Evolutionary conservation across 371 early-diverging fungal genomes (phyloP).

Genomic region (Catenaria anguillulae): DNA sequence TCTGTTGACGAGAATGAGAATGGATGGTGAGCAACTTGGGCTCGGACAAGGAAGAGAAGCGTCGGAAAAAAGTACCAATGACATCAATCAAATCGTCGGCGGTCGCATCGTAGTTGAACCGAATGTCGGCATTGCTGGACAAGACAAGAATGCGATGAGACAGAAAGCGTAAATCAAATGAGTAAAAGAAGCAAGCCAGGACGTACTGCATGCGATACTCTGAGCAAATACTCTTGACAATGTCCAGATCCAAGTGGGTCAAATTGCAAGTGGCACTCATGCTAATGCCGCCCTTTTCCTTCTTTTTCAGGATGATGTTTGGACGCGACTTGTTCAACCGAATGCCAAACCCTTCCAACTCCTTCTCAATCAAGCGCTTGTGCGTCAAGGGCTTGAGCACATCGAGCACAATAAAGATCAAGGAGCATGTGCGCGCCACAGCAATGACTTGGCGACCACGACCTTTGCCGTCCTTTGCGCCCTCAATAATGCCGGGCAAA

Average conservation of each 20-base stretch:
- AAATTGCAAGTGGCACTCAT: constrained; percentile 83
- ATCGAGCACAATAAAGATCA: constrained; percentile 97
- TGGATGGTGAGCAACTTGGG: not conserved
- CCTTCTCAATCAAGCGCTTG: constrained; percentile 75
- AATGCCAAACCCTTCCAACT: constrained; percentile 97
- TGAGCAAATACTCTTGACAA: constrained; percentile 87
- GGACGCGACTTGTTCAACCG: constrained; percentile 84
- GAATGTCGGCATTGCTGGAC: constrained; percentile 88
- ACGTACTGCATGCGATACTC: constrained; percentile 75
- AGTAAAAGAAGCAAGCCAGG: too few species aligned
- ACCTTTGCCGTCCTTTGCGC: constrained; percentile 98
- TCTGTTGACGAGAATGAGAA: not conserved
- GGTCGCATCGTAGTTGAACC: constrained; percentile 70
- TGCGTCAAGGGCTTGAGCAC: constrained; percentile 66
- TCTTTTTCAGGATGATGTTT: constrained; percentile 90
- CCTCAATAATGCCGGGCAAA: constrained; percentile 95
- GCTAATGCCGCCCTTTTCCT: constrained; percentile 95
- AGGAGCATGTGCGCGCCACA: constrained; percentile 93
- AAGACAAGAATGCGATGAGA: too few species aligned
- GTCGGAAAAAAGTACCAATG: constrained; percentile 34
- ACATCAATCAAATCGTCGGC: constrained; percentile 94
- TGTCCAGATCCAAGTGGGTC: constrained; percentile 72
- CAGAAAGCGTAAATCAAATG: constrained; percentile 91
- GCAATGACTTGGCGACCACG: constrained; percentile 96
- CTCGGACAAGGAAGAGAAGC: not conserved